A percentile compares a stretch with the other conserved stretches of the same genome.
Conservation (phyloP, 2,329 filamentous ascomycete species). For the Fusarium ambrosium region DNA sequence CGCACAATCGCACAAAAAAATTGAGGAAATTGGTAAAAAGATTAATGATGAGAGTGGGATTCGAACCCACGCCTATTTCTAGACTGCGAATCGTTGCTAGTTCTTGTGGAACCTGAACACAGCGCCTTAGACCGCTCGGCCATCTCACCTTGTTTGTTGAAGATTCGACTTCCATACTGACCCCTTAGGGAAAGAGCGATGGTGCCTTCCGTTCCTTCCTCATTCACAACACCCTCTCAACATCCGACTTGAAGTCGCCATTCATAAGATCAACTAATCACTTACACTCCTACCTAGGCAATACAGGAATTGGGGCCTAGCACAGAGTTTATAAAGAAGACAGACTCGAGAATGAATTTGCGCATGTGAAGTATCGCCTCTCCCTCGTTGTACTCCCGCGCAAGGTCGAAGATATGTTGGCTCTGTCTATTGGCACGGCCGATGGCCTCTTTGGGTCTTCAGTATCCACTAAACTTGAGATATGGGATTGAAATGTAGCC, state of each 20-base stretch:
- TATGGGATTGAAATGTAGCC: neutral
- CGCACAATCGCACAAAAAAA: neutral
- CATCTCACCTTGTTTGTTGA: constrained; percentile 2
- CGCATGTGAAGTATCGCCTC: too few relatives aligned
- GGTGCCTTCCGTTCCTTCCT: neutral
- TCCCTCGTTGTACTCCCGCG: neutral
- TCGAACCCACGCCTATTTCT: neutral
- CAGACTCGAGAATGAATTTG: too few relatives aligned
- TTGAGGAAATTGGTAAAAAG: neutral
- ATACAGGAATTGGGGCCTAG: neutral
- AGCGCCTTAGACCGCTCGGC: neutral
- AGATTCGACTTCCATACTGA: neutral
- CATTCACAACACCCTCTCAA: neutral
- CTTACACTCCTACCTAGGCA: neutral
- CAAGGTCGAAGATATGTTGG: neutral
- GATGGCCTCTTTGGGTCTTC: neutral
- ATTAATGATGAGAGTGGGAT: neutral
- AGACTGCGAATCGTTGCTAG: neutral
- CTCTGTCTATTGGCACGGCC: neutral
- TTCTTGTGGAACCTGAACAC: neutral
- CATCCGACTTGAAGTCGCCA: neutral
- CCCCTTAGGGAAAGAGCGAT: neutral
- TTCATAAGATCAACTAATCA: neutral
- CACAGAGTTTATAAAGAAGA: neutral
- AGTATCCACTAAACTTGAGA: neutral